Evolutionary conservation across 2,329 filamentous ascomycete genomes (phyloP).

Genomic region (Diplodia sapinea): DNA sequence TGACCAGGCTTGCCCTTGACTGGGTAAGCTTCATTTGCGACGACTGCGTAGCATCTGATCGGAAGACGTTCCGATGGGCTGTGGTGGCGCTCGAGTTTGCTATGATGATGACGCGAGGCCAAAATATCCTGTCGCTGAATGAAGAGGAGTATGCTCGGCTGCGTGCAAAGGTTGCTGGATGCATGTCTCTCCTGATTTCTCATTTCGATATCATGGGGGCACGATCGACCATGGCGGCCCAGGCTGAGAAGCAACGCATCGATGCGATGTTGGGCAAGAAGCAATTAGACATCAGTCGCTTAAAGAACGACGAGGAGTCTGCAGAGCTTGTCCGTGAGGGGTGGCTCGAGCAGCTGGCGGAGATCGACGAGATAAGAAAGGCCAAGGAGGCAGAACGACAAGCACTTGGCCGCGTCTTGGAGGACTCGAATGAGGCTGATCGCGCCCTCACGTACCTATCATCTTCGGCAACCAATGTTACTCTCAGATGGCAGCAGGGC

Average conservation of each 20-base stretch:
- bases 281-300: slow-evolving; percentile 75
- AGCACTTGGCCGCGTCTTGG: slow-evolving; percentile 85
- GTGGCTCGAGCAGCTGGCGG: slow-evolving; percentile 73
- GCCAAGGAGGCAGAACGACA: slow-evolving; percentile 84
- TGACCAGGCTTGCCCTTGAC: slow-evolving; percentile 90
- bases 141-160: slow-evolving; percentile 85
- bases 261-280: slow-evolving; percentile 80
- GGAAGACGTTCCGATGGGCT: slow-evolving; percentile 97
- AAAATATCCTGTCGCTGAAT: slow-evolving; percentile 88
- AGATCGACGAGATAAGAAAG: slow-evolving; percentile 78
- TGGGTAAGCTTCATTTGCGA: slow-evolving; percentile 99
- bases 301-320: slow-evolving; percentile 85
- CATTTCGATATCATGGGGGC: slow-evolving; percentile 99
- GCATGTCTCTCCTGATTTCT: slow-evolving; percentile 95
- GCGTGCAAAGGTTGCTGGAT: slow-evolving; percentile 88
- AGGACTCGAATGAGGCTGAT: slow-evolving; percentile 94
- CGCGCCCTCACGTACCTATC: slow-evolving; percentile 92
- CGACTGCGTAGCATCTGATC: slow-evolving; percentile 90
- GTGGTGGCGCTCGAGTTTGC: slow-evolving; percentile 94
- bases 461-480: slow-evolving; percentile 92
- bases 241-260: slow-evolving; percentile 87
- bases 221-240: slow-evolving; percentile 87
- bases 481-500: slow-evolving; percentile 97
- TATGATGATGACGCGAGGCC: slow-evolving; percentile 94
- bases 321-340: slow-evolving; percentile 74